These are phyloP conservation scores for Penicillium arizonense DNA, from an alignment of 495 filamentous ascomycete species.

Conservation along the genomic window DNA sequence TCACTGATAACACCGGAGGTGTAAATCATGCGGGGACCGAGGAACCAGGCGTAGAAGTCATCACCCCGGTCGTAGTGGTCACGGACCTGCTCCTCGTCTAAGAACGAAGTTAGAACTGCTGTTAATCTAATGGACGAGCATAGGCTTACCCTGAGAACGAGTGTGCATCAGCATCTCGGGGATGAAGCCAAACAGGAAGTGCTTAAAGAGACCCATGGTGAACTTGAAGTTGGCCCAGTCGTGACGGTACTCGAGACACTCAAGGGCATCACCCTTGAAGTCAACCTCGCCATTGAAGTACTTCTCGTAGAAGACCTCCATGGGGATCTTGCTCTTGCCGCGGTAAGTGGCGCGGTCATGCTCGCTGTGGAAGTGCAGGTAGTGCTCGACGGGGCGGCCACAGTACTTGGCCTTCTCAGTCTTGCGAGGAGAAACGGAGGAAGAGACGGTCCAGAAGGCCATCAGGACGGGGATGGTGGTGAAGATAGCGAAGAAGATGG, in stretches of 20 bases:
- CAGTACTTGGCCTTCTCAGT: constrained; percentile 61
- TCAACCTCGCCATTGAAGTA: constrained; percentile 84
- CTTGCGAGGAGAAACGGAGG: constrained; percentile 56
- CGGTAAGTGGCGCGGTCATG: constrained; percentile 69
- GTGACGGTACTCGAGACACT: constrained; percentile 79
- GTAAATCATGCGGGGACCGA: constrained; percentile 73
- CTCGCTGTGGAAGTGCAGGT: constrained; percentile 78
- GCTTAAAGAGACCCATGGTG: constrained; percentile 62
- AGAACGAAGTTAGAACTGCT: neutral
- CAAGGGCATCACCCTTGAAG: constrained; percentile 80
- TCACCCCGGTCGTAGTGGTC: constrained; percentile 75
- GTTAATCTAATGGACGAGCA: neutral
- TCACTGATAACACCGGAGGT: constrained; percentile 69
- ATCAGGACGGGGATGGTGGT: constrained; percentile 57
- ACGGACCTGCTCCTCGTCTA: constrained; percentile 73
- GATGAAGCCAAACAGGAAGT: constrained; percentile 67
- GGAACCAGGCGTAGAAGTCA: constrained; percentile 75
- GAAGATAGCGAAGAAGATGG: constrained; percentile 56
- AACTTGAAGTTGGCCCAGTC: constrained; percentile 82
- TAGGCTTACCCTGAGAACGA: constrained; percentile 58
- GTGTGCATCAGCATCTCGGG: constrained; percentile 69
- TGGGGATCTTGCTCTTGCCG: constrained; percentile 77
- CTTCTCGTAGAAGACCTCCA: constrained; percentile 87
- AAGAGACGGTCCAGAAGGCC: constrained; percentile 58
- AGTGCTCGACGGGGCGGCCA: constrained; percentile 78